Evolutionary conservation across 345 rosid species (phyloP).

Genomic region (Euclidium syriacum): DNA sequence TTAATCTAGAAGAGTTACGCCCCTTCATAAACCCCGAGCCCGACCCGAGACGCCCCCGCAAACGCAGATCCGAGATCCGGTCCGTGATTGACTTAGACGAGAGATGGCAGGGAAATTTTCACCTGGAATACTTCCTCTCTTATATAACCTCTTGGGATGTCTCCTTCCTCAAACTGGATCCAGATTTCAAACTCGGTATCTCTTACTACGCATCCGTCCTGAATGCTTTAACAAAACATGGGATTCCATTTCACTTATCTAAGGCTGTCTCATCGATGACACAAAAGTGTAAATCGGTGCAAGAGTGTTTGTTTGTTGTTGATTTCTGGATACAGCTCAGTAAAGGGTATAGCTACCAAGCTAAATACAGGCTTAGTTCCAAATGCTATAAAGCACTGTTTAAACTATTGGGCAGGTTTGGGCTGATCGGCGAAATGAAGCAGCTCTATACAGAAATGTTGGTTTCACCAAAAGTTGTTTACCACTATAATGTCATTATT

Average conservation of each 20-base stretch:
- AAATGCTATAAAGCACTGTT: constrained; percentile 43
- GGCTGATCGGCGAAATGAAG: constrained; percentile 51
- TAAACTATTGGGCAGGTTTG: constrained; percentile 38
- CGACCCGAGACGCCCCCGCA: too few species aligned
- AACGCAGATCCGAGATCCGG: too few species aligned
- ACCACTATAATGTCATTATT: constrained; percentile 50
- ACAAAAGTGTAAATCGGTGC: constrained; percentile 26
- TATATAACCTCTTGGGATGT: too few species aligned
- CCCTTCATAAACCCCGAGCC: too few species aligned
- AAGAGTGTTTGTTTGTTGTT: constrained; percentile 30
- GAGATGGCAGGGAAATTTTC: too few species aligned
- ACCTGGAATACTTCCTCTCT: too few species aligned
- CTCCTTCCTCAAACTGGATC: too few species aligned
- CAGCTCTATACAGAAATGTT: constrained; percentile 43
- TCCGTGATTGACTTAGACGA: too few species aligned
- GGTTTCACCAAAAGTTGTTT: constrained; percentile 38
- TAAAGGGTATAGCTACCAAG: constrained; percentile 14
- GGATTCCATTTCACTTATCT: background rate
- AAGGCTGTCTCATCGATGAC: constrained; percentile 28
- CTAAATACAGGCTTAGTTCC: constrained; percentile 38
- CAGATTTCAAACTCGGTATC: background rate
- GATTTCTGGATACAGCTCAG: constrained; percentile 33
- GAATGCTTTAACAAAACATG: background rate
- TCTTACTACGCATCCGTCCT: background rate
- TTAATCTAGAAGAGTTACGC: too few species aligned